Conservation (phyloP, 306 rosid genomes). For the Inga oerstediana region DNA sequence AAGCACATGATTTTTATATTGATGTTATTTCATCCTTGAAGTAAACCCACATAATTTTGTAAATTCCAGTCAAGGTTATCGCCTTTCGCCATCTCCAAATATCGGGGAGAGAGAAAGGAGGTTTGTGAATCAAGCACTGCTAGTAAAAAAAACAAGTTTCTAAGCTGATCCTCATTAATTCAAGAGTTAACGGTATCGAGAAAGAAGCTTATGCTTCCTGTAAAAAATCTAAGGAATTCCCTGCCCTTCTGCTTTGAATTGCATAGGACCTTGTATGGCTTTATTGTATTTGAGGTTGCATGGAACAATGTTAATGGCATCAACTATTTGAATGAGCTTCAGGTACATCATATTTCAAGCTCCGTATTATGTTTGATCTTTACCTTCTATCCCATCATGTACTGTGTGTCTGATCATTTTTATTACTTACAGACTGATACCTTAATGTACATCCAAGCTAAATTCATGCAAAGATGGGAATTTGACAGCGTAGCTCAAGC, state of each 20-base stretch:
- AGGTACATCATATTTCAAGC: conserved; percentile 50
- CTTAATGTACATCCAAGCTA: conserved; percentile 67
- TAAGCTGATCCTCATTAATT: conserved; percentile 66
- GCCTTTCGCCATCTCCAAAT: too few species aligned
- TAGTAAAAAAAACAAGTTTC: conserved; percentile 44
- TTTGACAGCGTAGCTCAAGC: too few species aligned
- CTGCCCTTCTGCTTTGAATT: conserved; percentile 66
- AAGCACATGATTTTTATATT: too few species aligned
- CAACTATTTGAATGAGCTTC: conserved; percentile 89
- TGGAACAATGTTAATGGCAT: conserved; percentile 87
- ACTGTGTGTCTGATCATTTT: background rate
- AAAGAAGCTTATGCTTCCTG: conserved; percentile 79
- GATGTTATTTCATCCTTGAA: too few species aligned
- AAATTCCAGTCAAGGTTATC: too few species aligned
- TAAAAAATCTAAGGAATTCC: conserved; percentile 65
- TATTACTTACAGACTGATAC: conserved; percentile 76
- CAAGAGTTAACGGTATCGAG: conserved; percentile 57
- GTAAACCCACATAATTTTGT: too few species aligned
- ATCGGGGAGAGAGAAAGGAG: conserved; percentile 56
- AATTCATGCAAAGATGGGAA: too few species aligned
- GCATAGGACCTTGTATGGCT: conserved; percentile 80
- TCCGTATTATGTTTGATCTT: conserved; percentile 19
- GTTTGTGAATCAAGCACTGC: conserved; percentile 40
- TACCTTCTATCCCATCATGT: conserved; percentile 19
- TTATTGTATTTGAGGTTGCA: conserved; percentile 83